A percentile compares a stretch with the other conserved stretches of the same genome.
These are phyloP conservation scores for Acorus gramineus DNA, from an alignment of 106 monocot species.

Conservation along the genomic window DNA sequence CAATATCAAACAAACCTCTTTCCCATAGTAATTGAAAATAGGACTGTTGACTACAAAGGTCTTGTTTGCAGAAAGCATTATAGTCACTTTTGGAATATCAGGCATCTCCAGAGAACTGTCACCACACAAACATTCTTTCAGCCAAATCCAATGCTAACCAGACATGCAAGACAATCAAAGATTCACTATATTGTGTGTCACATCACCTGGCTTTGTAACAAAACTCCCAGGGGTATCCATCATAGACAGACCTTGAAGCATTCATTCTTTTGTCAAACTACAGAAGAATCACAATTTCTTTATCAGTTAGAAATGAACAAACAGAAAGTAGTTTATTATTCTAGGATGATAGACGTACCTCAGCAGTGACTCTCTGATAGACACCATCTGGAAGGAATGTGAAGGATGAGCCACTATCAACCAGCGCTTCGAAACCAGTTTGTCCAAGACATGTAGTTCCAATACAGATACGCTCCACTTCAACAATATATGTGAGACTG, in stretches of 20 bases:
- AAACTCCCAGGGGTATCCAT: slow-evolving; percentile 58
- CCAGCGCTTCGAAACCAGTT: slow-evolving; percentile 49
- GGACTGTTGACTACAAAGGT: slow-evolving; percentile 62
- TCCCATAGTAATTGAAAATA: slow-evolving; percentile 35
- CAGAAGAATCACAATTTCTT: not conserved
- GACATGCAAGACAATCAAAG: no score
- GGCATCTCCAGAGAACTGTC: slow-evolving; percentile 63
- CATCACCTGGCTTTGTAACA: slow-evolving; percentile 52
- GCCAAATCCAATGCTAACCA: not conserved
- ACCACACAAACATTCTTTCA: slow-evolving; percentile 8
- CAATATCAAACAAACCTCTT: slow-evolving; percentile 35
- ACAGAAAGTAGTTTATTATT: not conserved
- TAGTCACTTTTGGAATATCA: slow-evolving; percentile 45
- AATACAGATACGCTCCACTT: slow-evolving; percentile 68
- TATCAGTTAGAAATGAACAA: not conserved
- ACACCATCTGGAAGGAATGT: slow-evolving; percentile 60
- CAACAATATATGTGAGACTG: slow-evolving; percentile 65
- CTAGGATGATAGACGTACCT: slow-evolving; percentile 41
- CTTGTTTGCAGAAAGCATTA: slow-evolving; percentile 55
- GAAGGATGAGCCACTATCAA: slow-evolving; percentile 91
- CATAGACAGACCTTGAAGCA: slow-evolving; percentile 37
- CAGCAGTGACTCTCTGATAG: slow-evolving; percentile 47
- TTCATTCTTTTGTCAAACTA: slow-evolving; percentile 86
- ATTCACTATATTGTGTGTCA: no score
- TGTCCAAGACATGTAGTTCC: slow-evolving; percentile 40